These are phyloP conservation scores for Arthroderma sp. DNA, from an alignment of 2,329 filamentous ascomycete species.

Conservation along the genomic window DNA sequence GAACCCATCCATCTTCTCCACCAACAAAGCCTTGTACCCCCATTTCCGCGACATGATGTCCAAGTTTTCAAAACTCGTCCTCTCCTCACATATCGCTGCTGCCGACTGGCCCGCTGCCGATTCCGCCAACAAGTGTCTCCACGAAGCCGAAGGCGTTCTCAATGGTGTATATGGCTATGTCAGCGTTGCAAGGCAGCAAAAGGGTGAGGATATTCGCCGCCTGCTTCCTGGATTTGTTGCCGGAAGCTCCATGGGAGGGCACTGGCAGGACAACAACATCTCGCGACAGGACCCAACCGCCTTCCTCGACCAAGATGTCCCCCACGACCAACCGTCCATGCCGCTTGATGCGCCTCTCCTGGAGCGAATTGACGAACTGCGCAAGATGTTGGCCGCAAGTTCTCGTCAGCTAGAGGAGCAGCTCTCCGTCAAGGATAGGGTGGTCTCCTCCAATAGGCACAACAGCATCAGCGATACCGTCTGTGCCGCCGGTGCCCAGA, in stretches of 20 bases:
- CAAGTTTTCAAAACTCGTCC: constrained; percentile 95
- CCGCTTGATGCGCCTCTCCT: constrained; percentile 64
- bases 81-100: constrained; percentile 94
- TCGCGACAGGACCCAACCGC: constrained; percentile 53
- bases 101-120: constrained; percentile 92
- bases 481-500: constrained; percentile 62
- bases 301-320: constrained; percentile 67
- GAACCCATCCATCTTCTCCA: constrained; percentile 97
- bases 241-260: constrained; percentile 69
- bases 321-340: constrained; percentile 57
- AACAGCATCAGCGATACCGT: constrained; percentile 69
- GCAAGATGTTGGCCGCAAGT: constrained; percentile 70
- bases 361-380: constrained; percentile 73
- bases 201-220: constrained; percentile 85
- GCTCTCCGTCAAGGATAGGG: constrained; percentile 62
- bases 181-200: constrained; percentile 83
- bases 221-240: constrained; percentile 86
- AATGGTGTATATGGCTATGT: constrained; percentile 93
- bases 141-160: constrained; percentile 93
- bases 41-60: constrained; percentile 99
- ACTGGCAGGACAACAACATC: constrained; percentile 61
- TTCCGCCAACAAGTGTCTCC: constrained; percentile 85
- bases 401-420: constrained; percentile 80
- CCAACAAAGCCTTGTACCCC: constrained; percentile 91
- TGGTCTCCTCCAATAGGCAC: constrained; percentile 66